Evolutionary conservation across 768 basidiomycete genomes (phyloP), one percentile per base, ranked within the genome.

Genomic region (Tremella mesenterica): DNA sequence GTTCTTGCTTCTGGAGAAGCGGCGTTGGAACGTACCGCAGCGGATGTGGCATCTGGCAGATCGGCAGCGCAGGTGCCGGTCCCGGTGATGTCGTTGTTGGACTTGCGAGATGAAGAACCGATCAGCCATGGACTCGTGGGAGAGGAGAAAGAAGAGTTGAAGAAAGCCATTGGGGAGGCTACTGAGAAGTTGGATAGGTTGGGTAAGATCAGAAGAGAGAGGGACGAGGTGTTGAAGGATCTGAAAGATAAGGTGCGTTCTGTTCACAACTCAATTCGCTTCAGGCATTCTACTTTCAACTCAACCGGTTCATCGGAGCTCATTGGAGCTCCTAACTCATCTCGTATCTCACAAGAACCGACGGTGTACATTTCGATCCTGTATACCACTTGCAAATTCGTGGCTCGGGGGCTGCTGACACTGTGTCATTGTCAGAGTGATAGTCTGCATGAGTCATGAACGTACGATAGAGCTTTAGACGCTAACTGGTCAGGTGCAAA

Each of bases 201-300:
- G 45, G 83, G 81, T 72, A 86, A 89, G 76, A 85, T 99, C 56
- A 79, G 83, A 41, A 81, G 81, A 53, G 93, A 97, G 75, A 77
- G 93, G 45, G 81, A 80, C 10, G 86, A 92, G 61, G 83, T 90
- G 0, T 74, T 97, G 50, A 91, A 87, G 69, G 95, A 97, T 67
- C 76, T 99, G 45, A 99, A 97, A 71, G 92, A 96, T 39, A 95
- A 93, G 81, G 92, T 90, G 50, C 25, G 61, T 34, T 8, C 8
- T 20, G 7, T 43, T 43, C 7, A 12, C 34, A 36, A 18, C 9
- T 25, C 25, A 10, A 28, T n/a, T n/a, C n/a, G n/a, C n/a, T n/a
- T n/a, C n/a, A n/a, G n/a, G n/a, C n/a, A n/a, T n/a, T n/a, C n/a
- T n/a, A n/a, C n/a, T n/a, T n/a, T n/a, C n/a, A n/a, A n/a, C n/a